Base-by-base conservation (phyloP, 352 stramenopile species). In the Globisporangium abappressorium region DNA sequence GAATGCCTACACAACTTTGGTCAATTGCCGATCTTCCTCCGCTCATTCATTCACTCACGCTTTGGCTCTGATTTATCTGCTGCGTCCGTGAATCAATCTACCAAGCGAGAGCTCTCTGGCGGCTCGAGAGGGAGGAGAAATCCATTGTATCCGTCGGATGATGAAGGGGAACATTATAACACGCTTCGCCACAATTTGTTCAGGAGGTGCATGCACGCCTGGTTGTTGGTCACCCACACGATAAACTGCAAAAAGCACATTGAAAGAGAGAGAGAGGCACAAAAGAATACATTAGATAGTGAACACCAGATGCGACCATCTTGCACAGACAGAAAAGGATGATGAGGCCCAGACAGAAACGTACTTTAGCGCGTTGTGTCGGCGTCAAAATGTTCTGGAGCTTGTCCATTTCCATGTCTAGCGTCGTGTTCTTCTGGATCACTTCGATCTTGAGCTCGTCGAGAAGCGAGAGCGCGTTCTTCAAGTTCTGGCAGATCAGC, bases 161-260 rank as follows among this genome's bases (percentile, higher is more conserved):
- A n/a, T 41, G 57, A 30, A 20, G 6, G 24, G 15, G 22, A 9
- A n/a, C 62, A 59, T 87, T 85, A 95, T 82, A 95, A 87, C 57
- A 95, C 87, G 75, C 83, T 95, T 66, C 85, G 93, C 94, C 94
- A 98, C 62, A 98, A 78, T 79, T 98, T 97, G 83, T 98, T 98
- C n/a, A 98, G 82, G 79, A 98, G 87, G 71, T 98, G 91, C 91
- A 98, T 98, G 69, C 90, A 97, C 49, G 94, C 94, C 64, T 93
- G 89, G 72, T 98, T 98, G 77, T 98, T 97, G 57, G 91, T 97
- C 62, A 98, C 92, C 94, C 94, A 98, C 30, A 98, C 90, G 57
- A 98, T 96, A 76, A 98, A 98, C 79, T 94, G 65, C 36, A 36
- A 60, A 34, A 57, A 73, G 66, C 41, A 51, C 15, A 46, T 54